Percentiles rank a stretch among this genome's conserved stretches.
Conservation (phyloP, 108 stramenopile species). For the Seminavis robusta region DNA sequence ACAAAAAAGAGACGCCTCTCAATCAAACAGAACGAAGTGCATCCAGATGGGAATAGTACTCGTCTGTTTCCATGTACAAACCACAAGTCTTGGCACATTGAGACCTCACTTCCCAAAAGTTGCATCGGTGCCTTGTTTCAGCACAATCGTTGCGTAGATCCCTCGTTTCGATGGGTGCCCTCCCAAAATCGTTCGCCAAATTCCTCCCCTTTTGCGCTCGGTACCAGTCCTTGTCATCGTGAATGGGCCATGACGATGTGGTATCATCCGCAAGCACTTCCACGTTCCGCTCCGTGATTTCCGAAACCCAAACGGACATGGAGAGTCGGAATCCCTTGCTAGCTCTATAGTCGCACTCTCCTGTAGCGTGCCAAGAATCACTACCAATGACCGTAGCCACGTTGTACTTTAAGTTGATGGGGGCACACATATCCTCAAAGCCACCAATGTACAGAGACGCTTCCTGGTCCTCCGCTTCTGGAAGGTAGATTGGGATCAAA, state of each 20-base stretch:
- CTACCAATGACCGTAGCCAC: slow-evolving; percentile 59
- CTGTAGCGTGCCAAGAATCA: slow-evolving; percentile 57
- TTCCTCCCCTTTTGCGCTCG: slow-evolving; percentile 22
- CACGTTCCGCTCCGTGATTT: slow-evolving; percentile 48
- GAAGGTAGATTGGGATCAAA: slow-evolving; percentile 20
- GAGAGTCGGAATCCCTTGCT: slow-evolving; percentile 52
- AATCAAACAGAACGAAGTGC: no score
- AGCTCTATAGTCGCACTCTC: slow-evolving; percentile 57
- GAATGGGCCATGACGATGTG: slow-evolving; percentile 30
- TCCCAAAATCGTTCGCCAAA: slow-evolving; percentile 35
- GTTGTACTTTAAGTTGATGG: slow-evolving; percentile 35
- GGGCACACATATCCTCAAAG: slow-evolving; percentile 11
- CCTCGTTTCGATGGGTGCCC: slow-evolving; percentile 26
- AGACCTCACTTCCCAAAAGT: slow-evolving; percentile 12
- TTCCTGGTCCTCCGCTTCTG: slow-evolving; percentile 12
- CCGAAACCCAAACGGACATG: slow-evolving; percentile 62
- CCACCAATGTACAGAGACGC: slow-evolving; percentile 25
- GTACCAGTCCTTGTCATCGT: slow-evolving; percentile 26
- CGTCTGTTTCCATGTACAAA: slow-evolving; percentile 26
- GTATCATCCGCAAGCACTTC: slow-evolving; percentile 25
- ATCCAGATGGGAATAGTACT: slow-evolving; percentile 22
- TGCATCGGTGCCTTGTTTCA: not conserved
- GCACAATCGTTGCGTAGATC: slow-evolving; percentile 13
- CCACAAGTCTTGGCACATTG: slow-evolving; percentile 29
- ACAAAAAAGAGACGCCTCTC: no score